These are phyloP conservation scores for Fusarium algeriense DNA, from an alignment of 2,329 filamentous ascomycete genomes.

Conservation along the genomic window DNA sequence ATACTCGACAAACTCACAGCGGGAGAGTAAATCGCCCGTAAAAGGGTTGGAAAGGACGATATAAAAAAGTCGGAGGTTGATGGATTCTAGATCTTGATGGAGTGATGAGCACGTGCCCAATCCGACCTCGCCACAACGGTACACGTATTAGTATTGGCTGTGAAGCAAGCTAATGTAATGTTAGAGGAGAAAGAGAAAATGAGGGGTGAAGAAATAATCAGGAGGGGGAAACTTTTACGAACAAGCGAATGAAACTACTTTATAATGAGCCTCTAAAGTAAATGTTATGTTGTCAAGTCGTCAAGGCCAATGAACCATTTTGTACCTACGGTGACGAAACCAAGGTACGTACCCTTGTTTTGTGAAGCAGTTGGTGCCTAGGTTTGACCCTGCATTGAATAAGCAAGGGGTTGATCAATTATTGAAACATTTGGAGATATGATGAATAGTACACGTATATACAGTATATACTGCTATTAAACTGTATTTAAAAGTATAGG, in stretches of 20 bases:
- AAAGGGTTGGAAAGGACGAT: slow-evolving; percentile 5
- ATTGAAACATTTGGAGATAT: not conserved
- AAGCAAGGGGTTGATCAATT: slow-evolving; percentile 1
- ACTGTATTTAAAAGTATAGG: not conserved
- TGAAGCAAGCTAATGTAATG: not conserved
- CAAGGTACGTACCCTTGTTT: slow-evolving; percentile 34
- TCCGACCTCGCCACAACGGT: slow-evolving; percentile 31
- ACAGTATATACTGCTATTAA: not conserved
- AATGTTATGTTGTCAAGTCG: slow-evolving; percentile 29
- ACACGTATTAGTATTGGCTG: slow-evolving; percentile 24
- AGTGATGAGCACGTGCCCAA: slow-evolving; percentile 35
- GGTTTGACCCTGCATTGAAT: slow-evolving; percentile 15
- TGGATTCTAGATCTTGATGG: slow-evolving; percentile 11
- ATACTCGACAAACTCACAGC: slow-evolving; percentile 7
- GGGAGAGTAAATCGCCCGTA: slow-evolving; percentile 1
- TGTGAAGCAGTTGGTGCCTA: slow-evolving; percentile 22
- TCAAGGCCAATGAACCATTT: slow-evolving; percentile 32
- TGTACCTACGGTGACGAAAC: slow-evolving; percentile 1
- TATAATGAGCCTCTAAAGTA: not conserved
- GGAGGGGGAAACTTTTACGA: not conserved
- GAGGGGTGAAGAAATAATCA: not conserved
- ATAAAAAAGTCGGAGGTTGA: slow-evolving; percentile 17
- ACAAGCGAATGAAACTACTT: not conserved
- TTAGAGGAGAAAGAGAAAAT: not conserved
- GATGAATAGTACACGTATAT: not conserved